Conservation (phyloP, 441 rosid genomes). For the Rhodomyrtus psidioides region DNA sequence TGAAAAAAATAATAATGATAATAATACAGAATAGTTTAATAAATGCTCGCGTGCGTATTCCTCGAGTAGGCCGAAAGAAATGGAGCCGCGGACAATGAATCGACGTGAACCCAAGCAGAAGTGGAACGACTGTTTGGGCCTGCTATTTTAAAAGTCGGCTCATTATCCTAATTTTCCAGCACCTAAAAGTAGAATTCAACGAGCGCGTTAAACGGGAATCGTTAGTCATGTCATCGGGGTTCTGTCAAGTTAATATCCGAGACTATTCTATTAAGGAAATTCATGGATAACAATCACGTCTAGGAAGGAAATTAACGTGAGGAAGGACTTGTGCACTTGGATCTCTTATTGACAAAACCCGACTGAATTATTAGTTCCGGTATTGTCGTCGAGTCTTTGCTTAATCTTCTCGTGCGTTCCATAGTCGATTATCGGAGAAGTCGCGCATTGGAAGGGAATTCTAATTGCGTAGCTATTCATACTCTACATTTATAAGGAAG, state of each 20-base stretch:
- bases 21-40: background rate
- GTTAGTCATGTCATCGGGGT: background rate
- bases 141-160: background rate
- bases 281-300: background rate
- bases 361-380: background rate
- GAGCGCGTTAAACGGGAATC: background rate
- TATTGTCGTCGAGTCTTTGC: rapidly evolving
- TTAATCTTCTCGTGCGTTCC: background rate
- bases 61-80: background rate
- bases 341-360: background rate
- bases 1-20: background rate
- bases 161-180: background rate
- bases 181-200: background rate
- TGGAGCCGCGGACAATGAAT: background rate
- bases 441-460: rapidly evolving
- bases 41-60: background rate
- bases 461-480: rapidly evolving
- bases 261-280: background rate
- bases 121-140: background rate
- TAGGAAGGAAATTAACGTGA: background rate
- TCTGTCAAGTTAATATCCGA: background rate
- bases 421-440: background rate
- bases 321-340: no score
- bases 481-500: no score
- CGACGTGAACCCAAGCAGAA: background rate